Conservation (phyloP, 2,329 filamentous ascomycete genomes). For the Huntiella abstrusa region DNA sequence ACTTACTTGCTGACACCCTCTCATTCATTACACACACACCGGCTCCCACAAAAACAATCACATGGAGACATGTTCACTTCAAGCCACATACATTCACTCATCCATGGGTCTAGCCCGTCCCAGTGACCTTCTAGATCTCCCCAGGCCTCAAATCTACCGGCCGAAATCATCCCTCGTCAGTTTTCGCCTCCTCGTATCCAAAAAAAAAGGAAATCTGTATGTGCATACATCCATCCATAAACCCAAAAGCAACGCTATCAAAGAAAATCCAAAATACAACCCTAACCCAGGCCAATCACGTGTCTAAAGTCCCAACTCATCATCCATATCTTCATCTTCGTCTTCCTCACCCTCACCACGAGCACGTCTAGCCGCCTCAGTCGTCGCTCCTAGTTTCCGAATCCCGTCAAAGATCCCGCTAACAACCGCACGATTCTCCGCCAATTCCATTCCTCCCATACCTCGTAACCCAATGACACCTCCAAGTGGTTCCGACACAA, state of each 20-base stretch:
- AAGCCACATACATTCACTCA: background rate
- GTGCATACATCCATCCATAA: background rate
- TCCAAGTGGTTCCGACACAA: slow-evolving; percentile 32
- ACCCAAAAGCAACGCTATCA: background rate
- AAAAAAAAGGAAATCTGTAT: background rate
- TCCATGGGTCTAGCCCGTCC: too few species aligned
- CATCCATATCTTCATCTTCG: slow-evolving; percentile 35
- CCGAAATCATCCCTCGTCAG: too few species aligned
- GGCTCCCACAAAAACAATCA: background rate
- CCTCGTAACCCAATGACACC: slow-evolving; percentile 53
- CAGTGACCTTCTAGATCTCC: too few species aligned
- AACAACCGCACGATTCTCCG: slow-evolving; percentile 70
- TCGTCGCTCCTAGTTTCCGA: slow-evolving; percentile 62
- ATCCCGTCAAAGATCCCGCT: slow-evolving; percentile 74
- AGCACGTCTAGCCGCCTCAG: slow-evolving; percentile 59
- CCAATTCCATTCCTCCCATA: slow-evolving; percentile 83
- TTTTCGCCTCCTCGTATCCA: too few species aligned
- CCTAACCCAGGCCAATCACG: background rate
- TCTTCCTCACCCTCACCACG: slow-evolving; percentile 47
- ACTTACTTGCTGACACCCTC: too few species aligned
- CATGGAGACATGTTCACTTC: background rate
- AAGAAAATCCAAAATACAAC: background rate
- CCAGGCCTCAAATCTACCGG: too few species aligned
- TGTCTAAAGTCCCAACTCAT: slow-evolving; percentile 6
- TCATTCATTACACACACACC: too few species aligned